Conservation (phyloP, 169 alveolate genomes). For the Plasmodium reichenowi region DNA sequence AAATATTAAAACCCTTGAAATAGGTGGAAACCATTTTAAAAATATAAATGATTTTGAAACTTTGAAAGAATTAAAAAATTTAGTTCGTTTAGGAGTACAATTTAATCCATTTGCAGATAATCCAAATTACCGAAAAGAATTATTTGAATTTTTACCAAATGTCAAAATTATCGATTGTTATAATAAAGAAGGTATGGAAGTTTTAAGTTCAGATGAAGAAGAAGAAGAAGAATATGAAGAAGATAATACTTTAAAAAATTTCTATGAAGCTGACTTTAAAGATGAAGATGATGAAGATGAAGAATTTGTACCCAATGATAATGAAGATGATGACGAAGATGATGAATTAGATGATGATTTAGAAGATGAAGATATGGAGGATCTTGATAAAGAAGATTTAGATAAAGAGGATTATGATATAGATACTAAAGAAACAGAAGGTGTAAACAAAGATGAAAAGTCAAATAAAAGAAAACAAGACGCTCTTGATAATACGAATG, state of each 20-base stretch:
- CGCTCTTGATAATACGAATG: conserved; percentile 21
- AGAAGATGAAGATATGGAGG: conserved; percentile 74
- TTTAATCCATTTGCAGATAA: conserved; percentile 91
- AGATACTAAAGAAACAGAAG: conserved; percentile 80
- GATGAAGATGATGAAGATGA: conserved; percentile 92
- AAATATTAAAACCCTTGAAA: conserved; percentile 88
- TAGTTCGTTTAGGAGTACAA: conserved; percentile 86
- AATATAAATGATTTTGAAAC: conserved; percentile 85
- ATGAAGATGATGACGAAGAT: conserved; percentile 85
- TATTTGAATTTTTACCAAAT: conserved; percentile 88
- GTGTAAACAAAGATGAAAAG: conserved; percentile 86
- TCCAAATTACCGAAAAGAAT: conserved; percentile 87
- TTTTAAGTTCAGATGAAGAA: conserved; percentile 88
- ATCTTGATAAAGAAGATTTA: conserved; percentile 29
- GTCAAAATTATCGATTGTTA: conserved; percentile 89
- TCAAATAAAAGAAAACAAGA: conserved; percentile 76
- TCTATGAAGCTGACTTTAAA: conserved; percentile 89
- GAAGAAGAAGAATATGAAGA: conserved; percentile 89
- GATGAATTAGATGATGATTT: conserved; percentile 86
- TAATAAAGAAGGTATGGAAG: conserved; percentile 90
- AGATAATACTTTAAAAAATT: conserved; percentile 88
- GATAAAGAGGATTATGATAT: conserved; percentile 43
- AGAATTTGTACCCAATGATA: conserved; percentile 89
- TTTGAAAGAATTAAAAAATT: conserved; percentile 45
- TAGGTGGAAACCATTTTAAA: conserved; percentile 92